These are phyloP conservation scores for Leishmania gerbilli DNA, from an alignment of 208 protist genomes.

Conservation along the genomic window DNA sequence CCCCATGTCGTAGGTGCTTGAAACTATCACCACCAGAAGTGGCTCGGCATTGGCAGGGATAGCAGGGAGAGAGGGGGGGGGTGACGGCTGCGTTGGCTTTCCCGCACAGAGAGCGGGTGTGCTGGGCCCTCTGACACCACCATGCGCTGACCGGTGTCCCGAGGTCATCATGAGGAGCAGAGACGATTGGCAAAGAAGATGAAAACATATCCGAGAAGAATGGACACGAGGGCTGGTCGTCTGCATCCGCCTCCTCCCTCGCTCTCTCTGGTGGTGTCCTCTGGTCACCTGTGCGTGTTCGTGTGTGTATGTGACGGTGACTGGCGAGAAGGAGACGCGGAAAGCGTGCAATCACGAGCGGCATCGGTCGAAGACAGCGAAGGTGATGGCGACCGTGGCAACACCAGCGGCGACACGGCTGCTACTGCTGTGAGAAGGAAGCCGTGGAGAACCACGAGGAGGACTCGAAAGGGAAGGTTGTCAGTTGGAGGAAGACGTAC, in stretches of 20 bases:
- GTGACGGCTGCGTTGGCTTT: background rate
- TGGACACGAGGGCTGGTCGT: background rate
- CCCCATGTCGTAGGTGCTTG: background rate
- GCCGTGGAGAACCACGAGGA: background rate
- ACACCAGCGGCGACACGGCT: background rate
- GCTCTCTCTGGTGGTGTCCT: background rate
- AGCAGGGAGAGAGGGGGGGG: too few relatives aligned
- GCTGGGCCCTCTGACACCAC: background rate
- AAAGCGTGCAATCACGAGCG: background rate
- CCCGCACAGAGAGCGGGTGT: background rate
- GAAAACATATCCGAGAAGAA: background rate
- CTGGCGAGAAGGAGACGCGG: background rate
- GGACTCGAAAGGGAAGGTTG: background rate
- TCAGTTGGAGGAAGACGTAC: background rate
- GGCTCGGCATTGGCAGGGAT: background rate
- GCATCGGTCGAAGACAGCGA: background rate
- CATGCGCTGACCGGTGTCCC: background rate
- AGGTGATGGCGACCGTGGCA: background rate
- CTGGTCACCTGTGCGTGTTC: background rate
- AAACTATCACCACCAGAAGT: background rate
- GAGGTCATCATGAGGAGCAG: too few relatives aligned
- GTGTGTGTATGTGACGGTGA: background rate
- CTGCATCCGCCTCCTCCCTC: background rate
- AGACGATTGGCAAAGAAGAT: too few relatives aligned
- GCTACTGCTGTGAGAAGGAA: background rate